phyloP scores from a whole-genome alignment of 306 rosid species.

The Sophora flavescens region DNA sequence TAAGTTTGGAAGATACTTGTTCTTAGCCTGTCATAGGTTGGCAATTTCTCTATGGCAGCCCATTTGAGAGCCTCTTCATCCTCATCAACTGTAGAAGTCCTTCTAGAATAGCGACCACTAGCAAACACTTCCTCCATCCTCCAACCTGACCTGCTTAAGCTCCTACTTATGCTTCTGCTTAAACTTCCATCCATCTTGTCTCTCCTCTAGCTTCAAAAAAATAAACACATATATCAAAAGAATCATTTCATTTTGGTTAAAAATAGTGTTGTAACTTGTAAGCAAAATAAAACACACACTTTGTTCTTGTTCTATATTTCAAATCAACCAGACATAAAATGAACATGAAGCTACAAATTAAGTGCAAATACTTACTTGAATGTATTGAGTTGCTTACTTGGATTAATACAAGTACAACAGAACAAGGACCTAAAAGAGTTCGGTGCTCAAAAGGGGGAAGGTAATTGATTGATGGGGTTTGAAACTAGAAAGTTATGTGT shows the following conservation, averaged over 20 bases:
- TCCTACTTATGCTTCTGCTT: constrained; percentile 62
- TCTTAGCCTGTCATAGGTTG: constrained; percentile 83
- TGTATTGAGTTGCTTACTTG: background rate
- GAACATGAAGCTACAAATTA: constrained; percentile 7
- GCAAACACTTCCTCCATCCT: constrained; percentile 75
- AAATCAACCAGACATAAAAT: constrained; percentile 13
- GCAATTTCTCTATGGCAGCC: constrained; percentile 94
- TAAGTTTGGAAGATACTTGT: constrained; percentile 74
- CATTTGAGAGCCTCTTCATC: constrained; percentile 92
- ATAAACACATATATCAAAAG: too few species aligned
- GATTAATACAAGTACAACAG: constrained; percentile 15
- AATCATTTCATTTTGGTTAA: background rate
- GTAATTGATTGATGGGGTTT: constrained; percentile 11
- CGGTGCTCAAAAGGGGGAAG: background rate
- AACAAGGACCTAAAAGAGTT: background rate
- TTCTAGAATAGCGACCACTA: constrained; percentile 58
- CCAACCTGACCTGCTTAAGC: constrained; percentile 74
- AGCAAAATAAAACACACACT: background rate
- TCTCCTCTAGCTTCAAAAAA: background rate
- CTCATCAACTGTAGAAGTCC: constrained; percentile 61
- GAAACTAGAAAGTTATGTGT: constrained; percentile 8
- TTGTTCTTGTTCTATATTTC: background rate
- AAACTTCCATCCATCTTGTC: constrained; percentile 61
- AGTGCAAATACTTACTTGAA: constrained; percentile 44
- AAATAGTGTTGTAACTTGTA: background rate